phyloP scores from a whole-genome alignment of 2,329 filamentous ascomycete species.

The Penicillium sp. region DNA sequence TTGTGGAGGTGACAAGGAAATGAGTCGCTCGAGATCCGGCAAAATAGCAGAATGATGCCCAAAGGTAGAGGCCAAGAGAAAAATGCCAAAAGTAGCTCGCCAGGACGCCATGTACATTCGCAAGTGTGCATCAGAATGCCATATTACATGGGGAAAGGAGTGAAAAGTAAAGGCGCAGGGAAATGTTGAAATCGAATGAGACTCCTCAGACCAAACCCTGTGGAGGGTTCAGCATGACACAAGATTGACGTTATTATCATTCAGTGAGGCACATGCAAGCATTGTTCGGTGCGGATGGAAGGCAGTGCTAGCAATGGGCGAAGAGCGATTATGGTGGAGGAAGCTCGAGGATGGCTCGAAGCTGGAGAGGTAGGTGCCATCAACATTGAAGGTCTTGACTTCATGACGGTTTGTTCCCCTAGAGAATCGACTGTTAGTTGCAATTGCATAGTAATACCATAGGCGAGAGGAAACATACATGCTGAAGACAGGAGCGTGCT shows the following conservation, averaged over 20 bases:
- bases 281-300: conserved; percentile 95
- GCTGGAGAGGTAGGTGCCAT: conserved; percentile 69
- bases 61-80: too few relatives aligned
- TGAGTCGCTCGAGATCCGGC: neutral
- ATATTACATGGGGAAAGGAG: neutral
- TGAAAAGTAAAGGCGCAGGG: neutral
- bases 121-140: neutral
- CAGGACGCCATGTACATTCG: neutral
- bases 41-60: neutral
- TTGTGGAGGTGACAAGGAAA: neutral
- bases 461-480: conserved; percentile 55
- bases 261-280: conserved; percentile 76
- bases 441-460: neutral
- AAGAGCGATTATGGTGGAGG: conserved; percentile 70
- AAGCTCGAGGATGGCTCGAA: conserved; percentile 89
- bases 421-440: conserved; percentile 12
- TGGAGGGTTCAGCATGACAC: conserved; percentile 67
- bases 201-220: too few relatives aligned
- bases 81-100: neutral
- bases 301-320: conserved; percentile 78
- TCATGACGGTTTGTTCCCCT: conserved; percentile 83
- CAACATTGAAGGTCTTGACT: conserved; percentile 89
- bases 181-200: too few relatives aligned
- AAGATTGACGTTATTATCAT: conserved; percentile 85
- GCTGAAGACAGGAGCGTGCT: conserved; percentile 93